Percentiles rank a stretch among this genome's conserved stretches.
Evolutionary conservation across 164 flowering plant species (phyloP).

Genomic region (Vitis amurensis): DNA sequence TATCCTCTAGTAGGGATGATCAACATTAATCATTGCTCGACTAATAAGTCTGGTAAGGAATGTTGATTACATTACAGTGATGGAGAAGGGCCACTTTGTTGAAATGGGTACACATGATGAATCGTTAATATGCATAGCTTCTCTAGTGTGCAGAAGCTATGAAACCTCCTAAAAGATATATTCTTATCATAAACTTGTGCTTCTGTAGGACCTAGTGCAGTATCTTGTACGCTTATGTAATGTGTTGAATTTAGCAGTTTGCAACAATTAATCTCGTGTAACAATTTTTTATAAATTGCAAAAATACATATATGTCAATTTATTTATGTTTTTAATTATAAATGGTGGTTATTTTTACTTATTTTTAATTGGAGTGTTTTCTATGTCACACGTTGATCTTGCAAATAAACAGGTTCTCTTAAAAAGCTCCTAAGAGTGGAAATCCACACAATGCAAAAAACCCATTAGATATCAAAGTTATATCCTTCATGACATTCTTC

Average conservation of each 20-base stretch:
- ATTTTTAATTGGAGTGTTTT: too few species aligned
- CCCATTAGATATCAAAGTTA: too few species aligned
- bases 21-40: conserved; percentile 94
- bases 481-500: too few species aligned
- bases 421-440: too few species aligned
- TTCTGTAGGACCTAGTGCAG: neutral
- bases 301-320: neutral
- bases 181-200: neutral
- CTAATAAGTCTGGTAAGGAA: conserved; percentile 86
- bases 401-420: too few species aligned
- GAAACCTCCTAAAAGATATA: conserved; percentile 66
- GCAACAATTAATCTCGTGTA: neutral
- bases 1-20: conserved; percentile 90
- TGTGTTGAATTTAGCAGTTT: too few species aligned
- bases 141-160: conserved; percentile 78
- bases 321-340: too few species aligned
- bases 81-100: conserved; percentile 99
- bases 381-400: too few species aligned
- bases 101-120: conserved; percentile 99
- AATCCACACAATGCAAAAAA: too few species aligned
- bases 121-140: conserved; percentile 76
- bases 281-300: too few species aligned
- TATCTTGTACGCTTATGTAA: too few species aligned
- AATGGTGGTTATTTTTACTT: too few species aligned
- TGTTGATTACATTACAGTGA: conserved; percentile 98